These are phyloP conservation scores for Oryza glumipatula DNA, from an alignment of 176 grass and related monocot species.

Conservation along the genomic window DNA sequence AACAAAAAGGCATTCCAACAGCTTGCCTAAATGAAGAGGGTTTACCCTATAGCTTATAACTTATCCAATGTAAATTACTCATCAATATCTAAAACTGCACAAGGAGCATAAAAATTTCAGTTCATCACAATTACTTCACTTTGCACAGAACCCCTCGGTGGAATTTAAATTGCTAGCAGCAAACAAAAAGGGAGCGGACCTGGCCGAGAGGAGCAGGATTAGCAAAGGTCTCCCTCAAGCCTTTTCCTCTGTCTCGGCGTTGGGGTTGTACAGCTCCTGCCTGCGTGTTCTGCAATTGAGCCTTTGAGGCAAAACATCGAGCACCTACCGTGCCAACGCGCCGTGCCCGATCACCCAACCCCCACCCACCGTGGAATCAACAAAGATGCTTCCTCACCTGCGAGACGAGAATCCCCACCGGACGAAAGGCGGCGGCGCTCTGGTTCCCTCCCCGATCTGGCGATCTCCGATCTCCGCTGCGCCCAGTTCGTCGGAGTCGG, in stretches of 20 bases:
- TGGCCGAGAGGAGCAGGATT: too few species aligned
- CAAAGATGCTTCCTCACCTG: not conserved
- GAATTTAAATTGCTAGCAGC: not conserved
- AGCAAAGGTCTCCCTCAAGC: not conserved
- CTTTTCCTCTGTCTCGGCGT: not conserved
- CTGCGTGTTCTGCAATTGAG: not conserved
- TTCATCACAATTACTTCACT: too few species aligned
- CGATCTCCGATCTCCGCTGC: not conserved
- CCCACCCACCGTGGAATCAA: not conserved
- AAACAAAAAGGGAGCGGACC: not conserved
- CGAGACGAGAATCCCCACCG: too few species aligned
- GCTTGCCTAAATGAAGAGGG: not conserved
- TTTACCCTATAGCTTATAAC: not conserved
- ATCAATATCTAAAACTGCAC: too few species aligned
- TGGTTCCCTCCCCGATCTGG: not conserved
- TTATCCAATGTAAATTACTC: not conserved
- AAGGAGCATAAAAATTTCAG: too few species aligned
- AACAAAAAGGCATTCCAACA: not conserved
- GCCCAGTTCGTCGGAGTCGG: not conserved
- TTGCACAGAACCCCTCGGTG: too few species aligned
- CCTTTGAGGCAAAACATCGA: not conserved
- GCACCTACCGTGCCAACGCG: not conserved
- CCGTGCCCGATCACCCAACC: not conserved
- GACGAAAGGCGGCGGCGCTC: too few species aligned
- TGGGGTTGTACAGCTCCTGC: not conserved